These are phyloP conservation scores for Cystobasidium sp. DNA, from an alignment of 1,284 basidiomycete species.

Conservation along the genomic window DNA sequence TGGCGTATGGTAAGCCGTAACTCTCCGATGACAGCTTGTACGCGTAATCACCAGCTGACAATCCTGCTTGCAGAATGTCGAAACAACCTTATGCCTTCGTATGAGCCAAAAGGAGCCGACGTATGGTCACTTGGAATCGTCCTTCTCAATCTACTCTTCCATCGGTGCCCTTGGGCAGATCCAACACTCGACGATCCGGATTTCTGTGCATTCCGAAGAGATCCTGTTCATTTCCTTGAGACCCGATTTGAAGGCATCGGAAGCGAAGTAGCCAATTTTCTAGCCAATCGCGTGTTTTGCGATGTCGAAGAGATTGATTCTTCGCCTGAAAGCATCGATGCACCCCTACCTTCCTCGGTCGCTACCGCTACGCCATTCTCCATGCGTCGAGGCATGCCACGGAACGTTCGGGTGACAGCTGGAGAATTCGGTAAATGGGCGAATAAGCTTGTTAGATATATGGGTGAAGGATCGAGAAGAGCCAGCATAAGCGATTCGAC, in stretches of 20 bases:
- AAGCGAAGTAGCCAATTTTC: conserved; percentile 77
- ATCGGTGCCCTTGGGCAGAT: conserved; percentile 97
- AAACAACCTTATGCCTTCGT: conserved; percentile 92
- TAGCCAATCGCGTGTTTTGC: conserved; percentile 84
- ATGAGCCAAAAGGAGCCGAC: conserved; percentile 91
- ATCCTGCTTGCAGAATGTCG: conserved; percentile 73
- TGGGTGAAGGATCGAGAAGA: conserved; percentile 51
- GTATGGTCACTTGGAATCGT: conserved; percentile 99
- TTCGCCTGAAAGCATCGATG: conserved; percentile 49
- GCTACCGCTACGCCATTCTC: conserved; percentile 56
- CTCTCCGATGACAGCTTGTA: not conserved
- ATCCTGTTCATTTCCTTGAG: conserved; percentile 84
- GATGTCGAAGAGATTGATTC: conserved; percentile 66
- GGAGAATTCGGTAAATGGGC: conserved; percentile 86
- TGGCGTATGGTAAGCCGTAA: conserved; percentile 80
- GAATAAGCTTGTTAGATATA: conserved; percentile 69
- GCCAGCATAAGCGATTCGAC: conserved; percentile 56
- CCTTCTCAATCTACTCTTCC: conserved; percentile 98
- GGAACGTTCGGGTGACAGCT: conserved; percentile 68
- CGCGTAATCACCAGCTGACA: not conserved
- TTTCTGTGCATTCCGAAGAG: conserved; percentile 79
- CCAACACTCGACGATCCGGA: conserved; percentile 72
- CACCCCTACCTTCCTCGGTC: conserved; percentile 56
- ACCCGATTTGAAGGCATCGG: conserved; percentile 92
- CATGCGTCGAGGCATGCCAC: conserved; percentile 28